A percentile compares a stretch with the other conserved stretches of the same genome.
These are phyloP conservation scores for Puccinia novopanici DNA, from an alignment of 1,284 basidiomycete species.

Conservation along the genomic window DNA sequence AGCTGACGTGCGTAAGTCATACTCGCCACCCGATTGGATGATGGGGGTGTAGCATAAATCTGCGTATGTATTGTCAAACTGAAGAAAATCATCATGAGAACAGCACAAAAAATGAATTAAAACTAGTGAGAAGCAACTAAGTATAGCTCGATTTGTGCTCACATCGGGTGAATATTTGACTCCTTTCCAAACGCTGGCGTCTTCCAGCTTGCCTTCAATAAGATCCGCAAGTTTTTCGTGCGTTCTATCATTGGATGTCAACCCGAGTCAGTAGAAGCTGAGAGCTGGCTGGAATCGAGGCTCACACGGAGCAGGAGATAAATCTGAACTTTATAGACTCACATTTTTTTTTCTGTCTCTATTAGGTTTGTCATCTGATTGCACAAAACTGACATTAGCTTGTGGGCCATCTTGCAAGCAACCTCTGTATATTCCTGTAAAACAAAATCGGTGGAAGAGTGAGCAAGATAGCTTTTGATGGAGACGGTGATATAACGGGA, in stretches of 20 bases:
- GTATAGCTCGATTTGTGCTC: background rate
- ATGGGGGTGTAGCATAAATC: conserved; percentile 95
- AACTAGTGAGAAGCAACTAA: background rate
- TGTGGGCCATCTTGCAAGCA: conserved; percentile 79
- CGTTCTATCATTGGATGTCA: conserved; percentile 59
- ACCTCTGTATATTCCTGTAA: conserved; percentile 32
- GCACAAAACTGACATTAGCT: conserved; percentile 80
- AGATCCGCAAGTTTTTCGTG: conserved; percentile 81
- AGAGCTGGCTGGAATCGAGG: background rate
- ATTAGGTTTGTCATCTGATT: conserved; percentile 87
- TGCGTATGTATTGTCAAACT: conserved; percentile 76
- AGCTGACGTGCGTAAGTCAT: conserved; percentile 83
- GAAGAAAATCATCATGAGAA: background rate
- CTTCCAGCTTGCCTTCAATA: conserved; percentile 82
- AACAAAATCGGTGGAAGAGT: conserved; percentile 7
- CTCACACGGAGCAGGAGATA: background rate
- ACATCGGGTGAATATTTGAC: conserved; percentile 65
- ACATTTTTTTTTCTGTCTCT: conserved; percentile 82
- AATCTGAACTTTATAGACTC: background rate
- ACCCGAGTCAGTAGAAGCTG: background rate
- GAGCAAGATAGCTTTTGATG: background rate
- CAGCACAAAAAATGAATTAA: background rate
- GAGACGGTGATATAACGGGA: background rate
- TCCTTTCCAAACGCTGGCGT: conserved; percentile 65
- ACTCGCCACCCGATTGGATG: conserved; percentile 87